These are phyloP conservation scores for Umbellularia californica DNA, from an alignment of 164 flowering plant genomes.

Conservation along the genomic window DNA sequence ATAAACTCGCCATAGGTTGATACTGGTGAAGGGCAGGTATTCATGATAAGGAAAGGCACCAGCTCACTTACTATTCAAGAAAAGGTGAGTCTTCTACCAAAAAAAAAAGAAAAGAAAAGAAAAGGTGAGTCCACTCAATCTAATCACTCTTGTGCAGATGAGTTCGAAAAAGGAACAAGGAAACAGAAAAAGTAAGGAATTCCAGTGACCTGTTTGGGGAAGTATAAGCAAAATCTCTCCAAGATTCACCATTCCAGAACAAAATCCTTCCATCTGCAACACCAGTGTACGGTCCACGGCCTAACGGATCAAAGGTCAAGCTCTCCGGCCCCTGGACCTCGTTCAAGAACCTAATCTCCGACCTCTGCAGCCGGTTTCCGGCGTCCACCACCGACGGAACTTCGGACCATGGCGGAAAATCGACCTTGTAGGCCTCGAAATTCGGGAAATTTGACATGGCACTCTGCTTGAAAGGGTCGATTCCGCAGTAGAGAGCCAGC, in stretches of 20 bases:
- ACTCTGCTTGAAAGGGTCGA: slow-evolving; percentile 68
- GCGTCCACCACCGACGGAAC: slow-evolving; percentile 43
- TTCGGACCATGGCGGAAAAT: slow-evolving; percentile 47
- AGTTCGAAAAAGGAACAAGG: too few species aligned
- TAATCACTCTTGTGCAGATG: too few species aligned
- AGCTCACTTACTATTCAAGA: too few species aligned
- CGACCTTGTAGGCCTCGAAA: slow-evolving; percentile 43
- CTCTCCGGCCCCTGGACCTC: slow-evolving; percentile 87
- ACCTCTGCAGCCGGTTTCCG: slow-evolving; percentile 52
- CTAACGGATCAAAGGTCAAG: slow-evolving; percentile 65
- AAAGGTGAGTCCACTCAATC: too few species aligned
- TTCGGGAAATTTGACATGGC: slow-evolving; percentile 61
- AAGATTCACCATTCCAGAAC: slow-evolving; percentile 32
- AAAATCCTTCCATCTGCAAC: slow-evolving; percentile 78
- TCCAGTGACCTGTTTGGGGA: slow-evolving; percentile 22
- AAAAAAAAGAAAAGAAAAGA: too few species aligned
- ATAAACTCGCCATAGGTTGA: too few species aligned
- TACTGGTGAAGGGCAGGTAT: too few species aligned
- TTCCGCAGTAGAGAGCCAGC: slow-evolving; percentile 61
- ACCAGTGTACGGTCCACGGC: slow-evolving; percentile 90
- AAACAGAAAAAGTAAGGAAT: too few species aligned
- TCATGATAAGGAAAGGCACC: too few species aligned
- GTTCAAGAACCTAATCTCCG: slow-evolving; percentile 65
- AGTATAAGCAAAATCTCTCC: slow-evolving; percentile 34
- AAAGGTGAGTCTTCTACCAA: too few species aligned